Base-by-base conservation (phyloP, 192 early-diverging fungal species). In the Mortierella alpina region DNA sequence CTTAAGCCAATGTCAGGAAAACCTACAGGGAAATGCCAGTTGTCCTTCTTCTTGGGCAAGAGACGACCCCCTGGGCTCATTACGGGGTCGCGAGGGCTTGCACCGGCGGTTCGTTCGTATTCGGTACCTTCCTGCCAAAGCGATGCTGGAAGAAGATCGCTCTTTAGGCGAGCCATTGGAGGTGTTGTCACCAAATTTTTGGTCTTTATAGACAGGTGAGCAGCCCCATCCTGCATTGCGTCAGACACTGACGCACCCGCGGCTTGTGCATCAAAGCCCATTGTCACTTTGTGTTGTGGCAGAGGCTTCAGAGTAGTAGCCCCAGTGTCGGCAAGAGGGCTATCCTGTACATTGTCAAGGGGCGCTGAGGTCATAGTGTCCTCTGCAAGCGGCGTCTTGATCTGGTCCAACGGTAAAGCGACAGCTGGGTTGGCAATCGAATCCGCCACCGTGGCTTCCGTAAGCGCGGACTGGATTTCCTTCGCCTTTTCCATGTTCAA, bases 1-100 rank as follows among this genome's bases (percentile, higher is more conserved):
- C 31, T 31, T 31, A 31, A 2, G 52, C 12, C 8, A 31, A 52
- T 4, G 31, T 3, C 31, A 12, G 39, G 4, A 31, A 17, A 42
- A 72, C 69, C 67, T 71, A 79, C 69, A 45, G 75, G 75, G 50
- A 79, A 79, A 31, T 79, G 75, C 40, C 51, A 79, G 69, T 71
- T 79, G 12, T 79, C 75, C 45, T 70, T 67, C 22, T 72, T 67
- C 64, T 71, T 71, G 9, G 68, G 68, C 23, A 79, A 52, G 20
- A 79, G 46, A 7, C 75, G 62, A 7, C 75, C 75, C 1, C 75
- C 75, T n/a, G 75, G 75, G 42, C 75, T 79, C 55, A 79, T 58
- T 7, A 79, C 48, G 7, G 75, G 75, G 51, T 79, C 75, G 22
- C 75, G 75, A 66, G 75, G 75, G 50, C 75, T 79, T 6, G 68